These are phyloP conservation scores for Homolaphlyctis polyrhiza DNA, from an alignment of 371 early-diverging fungal species.

Conservation along the genomic window DNA sequence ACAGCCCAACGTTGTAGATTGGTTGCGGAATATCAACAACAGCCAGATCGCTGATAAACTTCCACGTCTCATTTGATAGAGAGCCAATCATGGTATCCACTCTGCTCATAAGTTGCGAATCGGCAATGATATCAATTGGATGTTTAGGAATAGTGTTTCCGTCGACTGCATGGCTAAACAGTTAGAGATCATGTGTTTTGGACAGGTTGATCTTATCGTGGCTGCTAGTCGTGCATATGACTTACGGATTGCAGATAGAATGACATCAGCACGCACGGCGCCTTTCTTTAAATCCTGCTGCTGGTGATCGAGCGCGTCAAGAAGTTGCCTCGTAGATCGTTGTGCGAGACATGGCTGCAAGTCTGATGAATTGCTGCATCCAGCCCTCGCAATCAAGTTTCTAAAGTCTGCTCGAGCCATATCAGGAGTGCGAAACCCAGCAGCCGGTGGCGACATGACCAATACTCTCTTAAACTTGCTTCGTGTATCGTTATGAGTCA, in stretches of 20 bases:
- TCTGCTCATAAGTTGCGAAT: neutral
- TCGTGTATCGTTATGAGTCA: conserved; percentile 2
- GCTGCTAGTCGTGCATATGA: no score
- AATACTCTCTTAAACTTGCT: conserved; percentile 3
- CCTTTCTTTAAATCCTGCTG: neutral
- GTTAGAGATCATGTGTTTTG: no score
- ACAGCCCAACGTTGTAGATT: conserved; percentile 15
- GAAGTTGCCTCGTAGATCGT: no score
- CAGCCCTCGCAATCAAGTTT: neutral
- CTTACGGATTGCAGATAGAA: no score
- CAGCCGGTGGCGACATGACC: conserved; percentile 20
- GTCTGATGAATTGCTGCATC: no score
- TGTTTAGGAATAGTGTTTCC: conserved; percentile 7
- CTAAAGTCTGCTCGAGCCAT: neutral
- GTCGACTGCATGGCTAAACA: no score
- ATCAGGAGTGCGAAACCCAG: neutral
- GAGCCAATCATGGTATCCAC: conserved; percentile 7
- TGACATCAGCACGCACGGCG: neutral
- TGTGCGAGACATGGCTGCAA: no score
- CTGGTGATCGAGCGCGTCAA: conserved; percentile 8
- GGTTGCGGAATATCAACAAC: conserved; percentile 1
- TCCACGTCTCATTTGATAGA: conserved; percentile 12
- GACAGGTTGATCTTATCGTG: no score
- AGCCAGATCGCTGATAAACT: conserved; percentile 6
- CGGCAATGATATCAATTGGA: conserved; percentile 10